A percentile compares a stretch with the other conserved stretches of the same genome.
phyloP scores from a whole-genome alignment of 345 rosid species.

The Melaleuca alternifolia region DNA sequence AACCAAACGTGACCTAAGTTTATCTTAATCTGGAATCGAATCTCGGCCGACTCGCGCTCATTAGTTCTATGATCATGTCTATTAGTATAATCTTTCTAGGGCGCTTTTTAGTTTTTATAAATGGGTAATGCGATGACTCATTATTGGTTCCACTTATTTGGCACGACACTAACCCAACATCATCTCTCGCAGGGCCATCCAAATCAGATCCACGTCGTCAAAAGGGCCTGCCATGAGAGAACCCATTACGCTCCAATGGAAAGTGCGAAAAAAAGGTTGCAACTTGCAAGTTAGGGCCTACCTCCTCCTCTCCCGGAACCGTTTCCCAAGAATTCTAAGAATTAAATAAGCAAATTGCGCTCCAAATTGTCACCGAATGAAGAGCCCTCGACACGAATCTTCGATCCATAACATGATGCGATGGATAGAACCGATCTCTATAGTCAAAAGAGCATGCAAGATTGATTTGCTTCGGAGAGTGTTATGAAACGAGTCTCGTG shows the following conservation, averaged over 20 bases:
- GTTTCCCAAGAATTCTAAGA: not conserved
- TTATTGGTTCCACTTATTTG: not conserved
- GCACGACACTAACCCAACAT: not conserved
- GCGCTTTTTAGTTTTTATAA: too few relatives aligned
- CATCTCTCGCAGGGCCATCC: not conserved
- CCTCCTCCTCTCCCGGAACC: not conserved
- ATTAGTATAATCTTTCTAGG: not conserved
- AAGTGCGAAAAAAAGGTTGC: not conserved
- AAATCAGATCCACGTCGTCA: not conserved
- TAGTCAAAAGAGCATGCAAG: not conserved
- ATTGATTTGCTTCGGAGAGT: not conserved
- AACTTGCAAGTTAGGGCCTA: not conserved
- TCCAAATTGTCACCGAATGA: not conserved
- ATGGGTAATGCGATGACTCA: not conserved
- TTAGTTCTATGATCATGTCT: not conserved
- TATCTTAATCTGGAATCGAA: not conserved
- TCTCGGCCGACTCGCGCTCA: not conserved
- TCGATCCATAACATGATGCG: not conserved
- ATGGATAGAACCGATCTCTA: not conserved
- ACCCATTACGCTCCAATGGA: not conserved
- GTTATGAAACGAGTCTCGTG: not conserved
- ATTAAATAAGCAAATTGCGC: not conserved
- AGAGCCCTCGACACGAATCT: not conserved
- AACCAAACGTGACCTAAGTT: not conserved
- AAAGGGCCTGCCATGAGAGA: not conserved